These are phyloP conservation scores for Phoenix roebelenii DNA, from an alignment of 176 grass and related monocot species.

Conservation along the genomic window DNA sequence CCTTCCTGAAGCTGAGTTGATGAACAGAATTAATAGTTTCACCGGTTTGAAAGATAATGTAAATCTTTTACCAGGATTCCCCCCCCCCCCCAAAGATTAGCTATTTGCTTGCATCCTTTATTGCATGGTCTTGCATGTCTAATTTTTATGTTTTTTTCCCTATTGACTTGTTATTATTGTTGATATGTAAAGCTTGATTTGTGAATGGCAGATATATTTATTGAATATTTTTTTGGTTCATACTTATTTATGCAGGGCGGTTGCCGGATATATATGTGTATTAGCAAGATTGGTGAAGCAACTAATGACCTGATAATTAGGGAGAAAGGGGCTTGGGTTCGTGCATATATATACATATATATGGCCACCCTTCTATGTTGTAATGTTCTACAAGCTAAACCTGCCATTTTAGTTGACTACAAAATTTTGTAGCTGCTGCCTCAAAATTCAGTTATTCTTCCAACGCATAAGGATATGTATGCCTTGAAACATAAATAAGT, in stretches of 20 bases:
- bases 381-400: too few species aligned
- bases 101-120: background rate
- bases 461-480: too few species aligned
- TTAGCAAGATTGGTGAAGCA: slow-evolving; percentile 64
- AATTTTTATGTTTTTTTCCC: background rate
- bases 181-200: too few species aligned
- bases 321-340: slow-evolving; percentile 85
- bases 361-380: background rate
- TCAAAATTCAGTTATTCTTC: too few species aligned
- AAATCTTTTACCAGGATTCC: slow-evolving; percentile 16
- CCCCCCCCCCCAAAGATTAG: background rate
- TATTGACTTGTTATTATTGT: too few species aligned
- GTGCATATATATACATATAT: slow-evolving; percentile 11
- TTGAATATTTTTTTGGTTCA: background rate
- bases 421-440: too few species aligned
- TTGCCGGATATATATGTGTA: slow-evolving; percentile 39
- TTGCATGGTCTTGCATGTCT: background rate
- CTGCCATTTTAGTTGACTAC: too few species aligned
- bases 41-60: slow-evolving; percentile 79
- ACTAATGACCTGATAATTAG: slow-evolving; percentile 86
- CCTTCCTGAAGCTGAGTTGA: slow-evolving; percentile 76
- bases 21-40: slow-evolving; percentile 58
- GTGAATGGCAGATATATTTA: too few species aligned
- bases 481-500: too few species aligned
- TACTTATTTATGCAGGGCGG: slow-evolving; percentile 34